Evolutionary conservation across 805 yeast genomes (phyloP).

Genomic region (Saccharomycopsis fodiens): DNA sequence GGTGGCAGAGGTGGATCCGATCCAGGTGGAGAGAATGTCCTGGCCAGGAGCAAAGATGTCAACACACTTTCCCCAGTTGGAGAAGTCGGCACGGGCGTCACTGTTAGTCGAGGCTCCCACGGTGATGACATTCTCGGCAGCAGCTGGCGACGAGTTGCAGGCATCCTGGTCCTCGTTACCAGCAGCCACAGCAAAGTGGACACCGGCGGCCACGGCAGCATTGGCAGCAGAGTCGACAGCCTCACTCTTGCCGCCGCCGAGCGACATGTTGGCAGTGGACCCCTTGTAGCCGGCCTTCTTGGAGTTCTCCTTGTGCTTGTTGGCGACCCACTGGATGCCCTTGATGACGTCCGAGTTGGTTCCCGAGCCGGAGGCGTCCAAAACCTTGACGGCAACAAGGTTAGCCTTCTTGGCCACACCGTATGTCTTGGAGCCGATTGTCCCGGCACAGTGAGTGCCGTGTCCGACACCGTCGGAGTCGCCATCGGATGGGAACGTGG

Average conservation of each 20-base stretch:
- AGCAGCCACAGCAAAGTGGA: slow-evolving; percentile 56
- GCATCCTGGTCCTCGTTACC: slow-evolving; percentile 58
- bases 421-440: slow-evolving; percentile 68
- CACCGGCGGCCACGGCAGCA: slow-evolving; percentile 49
- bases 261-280: slow-evolving; percentile 54
- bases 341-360: slow-evolving; percentile 53
- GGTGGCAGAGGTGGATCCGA: slow-evolving; percentile 41
- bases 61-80: slow-evolving; percentile 47
- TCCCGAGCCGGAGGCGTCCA: slow-evolving; percentile 52
- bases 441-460: slow-evolving; percentile 95
- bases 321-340: slow-evolving; percentile 54
- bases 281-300: slow-evolving; percentile 58
- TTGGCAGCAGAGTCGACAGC: slow-evolving; percentile 52
- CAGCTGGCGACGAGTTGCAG: slow-evolving; percentile 52
- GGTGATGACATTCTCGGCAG: slow-evolving; percentile 47
- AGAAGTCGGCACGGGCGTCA: slow-evolving; percentile 43
- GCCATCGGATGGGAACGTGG: slow-evolving; percentile 38
- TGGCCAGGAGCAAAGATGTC: slow-evolving; percentile 51
- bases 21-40: slow-evolving; percentile 48
- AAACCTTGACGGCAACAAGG: slow-evolving; percentile 58
- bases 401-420: slow-evolving; percentile 79
- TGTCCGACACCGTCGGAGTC: slow-evolving; percentile 67
- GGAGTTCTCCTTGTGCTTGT: slow-evolving; percentile 37
- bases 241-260: slow-evolving; percentile 51
- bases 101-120: slow-evolving; percentile 42